Evolutionary conservation across 1,284 basidiomycete genomes (phyloP), one percentile per base, ranked within the genome.

Genomic region (Schizopora paradoxa): DNA sequence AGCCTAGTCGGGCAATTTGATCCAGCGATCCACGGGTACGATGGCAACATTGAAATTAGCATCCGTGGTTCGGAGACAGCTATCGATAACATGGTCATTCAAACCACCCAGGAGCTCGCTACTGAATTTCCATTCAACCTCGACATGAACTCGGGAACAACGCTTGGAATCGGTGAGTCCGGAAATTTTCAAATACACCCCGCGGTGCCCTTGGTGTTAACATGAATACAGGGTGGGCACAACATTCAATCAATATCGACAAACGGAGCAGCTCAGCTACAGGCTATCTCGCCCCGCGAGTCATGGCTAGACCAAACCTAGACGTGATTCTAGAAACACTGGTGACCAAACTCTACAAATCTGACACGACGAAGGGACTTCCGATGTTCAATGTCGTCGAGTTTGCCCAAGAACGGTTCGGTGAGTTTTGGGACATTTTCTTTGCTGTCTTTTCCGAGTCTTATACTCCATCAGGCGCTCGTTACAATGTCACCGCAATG

Each of bases 91-190:
- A 52, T 52, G 13, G 55, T 61, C 7, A 53, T 59, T 28, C 46
- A 58, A 25, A 55, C 54, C n/a, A 58, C 54, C n/a, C 32, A 35
- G 2, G 51, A 57, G 32, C 45, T 60, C 10, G 19, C 38, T 29
- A 41, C 46, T 1, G 56, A 56, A 35, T 61, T 60, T 41, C 48
- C 41, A 3, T 59, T 52, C 52, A 59, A 59, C 22, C 22, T 46
- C 19, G 63, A 64, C 46, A 58, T 56, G 51, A 65, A 64, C 41
- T 56, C 58, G 1, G 63, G 63, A 2, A 43, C 58, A 11, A 52
- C 58, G 2, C 45, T 65, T 19, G 65, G 65, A 11, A 16, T 65
- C n/a, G 61, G 62, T 64, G n/a, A n/a, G n/a, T n/a, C 25, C 11
- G 27, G 31, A 31, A 18, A 31, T 18, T n/a, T 19, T n/a, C 13